These are phyloP conservation scores for Wickerhamiella domercqiae DNA, from an alignment of 805 yeast species.

Conservation along the genomic window DNA sequence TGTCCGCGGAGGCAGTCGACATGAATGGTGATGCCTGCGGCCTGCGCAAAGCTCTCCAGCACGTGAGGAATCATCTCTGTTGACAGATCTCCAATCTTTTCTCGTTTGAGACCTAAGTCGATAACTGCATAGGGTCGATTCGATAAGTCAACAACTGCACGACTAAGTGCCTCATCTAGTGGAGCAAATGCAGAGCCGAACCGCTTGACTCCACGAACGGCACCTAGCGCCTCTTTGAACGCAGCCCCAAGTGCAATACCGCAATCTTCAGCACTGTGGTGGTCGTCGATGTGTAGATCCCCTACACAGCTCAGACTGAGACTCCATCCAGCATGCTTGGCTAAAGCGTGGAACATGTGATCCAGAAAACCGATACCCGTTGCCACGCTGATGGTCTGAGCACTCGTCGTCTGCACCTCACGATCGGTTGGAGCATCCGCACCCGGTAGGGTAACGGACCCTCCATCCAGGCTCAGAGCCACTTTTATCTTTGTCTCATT, in stretches of 20 bases:
- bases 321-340: slow-evolving; percentile 96
- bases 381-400: slow-evolving; percentile 64
- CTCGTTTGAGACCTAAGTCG: slow-evolving; percentile 80
- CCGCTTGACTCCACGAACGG: slow-evolving; percentile 76
- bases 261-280: slow-evolving; percentile 91
- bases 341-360: slow-evolving; percentile 94
- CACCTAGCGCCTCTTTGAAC: slow-evolving; percentile 79
- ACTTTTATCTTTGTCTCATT: slow-evolving; percentile 91
- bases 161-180: slow-evolving; percentile 82
- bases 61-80: slow-evolving; percentile 99
- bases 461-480: slow-evolving; percentile 74
- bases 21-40: slow-evolving; percentile 80
- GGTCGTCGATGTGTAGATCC: slow-evolving; percentile 92
- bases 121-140: slow-evolving; percentile 86
- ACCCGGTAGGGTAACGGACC: slow-evolving; percentile 46
- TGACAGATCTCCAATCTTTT: slow-evolving; percentile 79
- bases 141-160: slow-evolving; percentile 93
- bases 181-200: slow-evolving; percentile 94
- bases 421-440: slow-evolving; percentile 30
- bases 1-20: slow-evolving; percentile 88
- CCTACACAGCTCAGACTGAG: slow-evolving; percentile 79
- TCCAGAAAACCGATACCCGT: slow-evolving; percentile 93
- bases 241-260: slow-evolving; percentile 86
- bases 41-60: slow-evolving; percentile 82
- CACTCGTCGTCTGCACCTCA: slow-evolving; percentile 52